phyloP scores from a whole-genome alignment of 2,329 filamentous ascomycete genomes.

The Pseudocercospora fuligena region DNA sequence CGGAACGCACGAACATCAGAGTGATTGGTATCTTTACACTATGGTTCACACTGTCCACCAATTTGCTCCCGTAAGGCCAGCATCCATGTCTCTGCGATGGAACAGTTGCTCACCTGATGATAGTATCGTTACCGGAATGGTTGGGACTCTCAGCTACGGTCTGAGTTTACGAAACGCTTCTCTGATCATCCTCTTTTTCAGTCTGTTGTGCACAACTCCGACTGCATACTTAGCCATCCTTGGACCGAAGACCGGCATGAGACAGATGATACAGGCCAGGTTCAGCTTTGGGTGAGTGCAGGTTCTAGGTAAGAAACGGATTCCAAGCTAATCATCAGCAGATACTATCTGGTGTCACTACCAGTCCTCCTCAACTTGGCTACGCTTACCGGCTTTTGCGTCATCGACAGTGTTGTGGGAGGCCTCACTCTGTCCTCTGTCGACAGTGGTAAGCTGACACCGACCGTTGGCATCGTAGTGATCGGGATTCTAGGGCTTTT shows the following conservation, averaged over 20 bases:
- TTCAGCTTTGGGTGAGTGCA: slow-evolving; percentile 62
- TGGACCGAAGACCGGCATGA: slow-evolving; percentile 66
- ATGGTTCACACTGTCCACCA: slow-evolving; percentile 64
- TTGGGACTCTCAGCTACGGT: slow-evolving; percentile 61
- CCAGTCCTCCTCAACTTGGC: slow-evolving; percentile 67
- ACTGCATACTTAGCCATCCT: slow-evolving; percentile 64
- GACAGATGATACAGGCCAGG: slow-evolving; percentile 68
- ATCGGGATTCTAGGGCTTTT: slow-evolving; percentile 62
- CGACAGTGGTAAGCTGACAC: slow-evolving; percentile 51
- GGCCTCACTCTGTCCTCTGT: slow-evolving; percentile 62
- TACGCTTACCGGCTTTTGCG: slow-evolving; percentile 66
- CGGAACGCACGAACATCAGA: slow-evolving; percentile 58
- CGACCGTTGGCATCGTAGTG: slow-evolving; percentile 65
- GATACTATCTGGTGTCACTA: slow-evolving; percentile 60
- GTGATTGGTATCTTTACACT: slow-evolving; percentile 64
- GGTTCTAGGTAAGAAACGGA: neutral
- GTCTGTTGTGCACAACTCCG: slow-evolving; percentile 57
- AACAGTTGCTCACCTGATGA: neutral
- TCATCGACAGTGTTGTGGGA: slow-evolving; percentile 65
- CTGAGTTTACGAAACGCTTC: slow-evolving; percentile 61
- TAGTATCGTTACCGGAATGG: slow-evolving; percentile 66
- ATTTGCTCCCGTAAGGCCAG: slow-evolving; percentile 60
- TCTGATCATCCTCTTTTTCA: slow-evolving; percentile 68
- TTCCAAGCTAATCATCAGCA: neutral
- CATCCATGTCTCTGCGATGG: too few relatives aligned